A percentile compares a stretch with the other conserved stretches of the same genome.
Evolutionary conservation across 1,139 yeast genomes (phyloP).

Genomic region (Pichia kudriavzevii): DNA sequence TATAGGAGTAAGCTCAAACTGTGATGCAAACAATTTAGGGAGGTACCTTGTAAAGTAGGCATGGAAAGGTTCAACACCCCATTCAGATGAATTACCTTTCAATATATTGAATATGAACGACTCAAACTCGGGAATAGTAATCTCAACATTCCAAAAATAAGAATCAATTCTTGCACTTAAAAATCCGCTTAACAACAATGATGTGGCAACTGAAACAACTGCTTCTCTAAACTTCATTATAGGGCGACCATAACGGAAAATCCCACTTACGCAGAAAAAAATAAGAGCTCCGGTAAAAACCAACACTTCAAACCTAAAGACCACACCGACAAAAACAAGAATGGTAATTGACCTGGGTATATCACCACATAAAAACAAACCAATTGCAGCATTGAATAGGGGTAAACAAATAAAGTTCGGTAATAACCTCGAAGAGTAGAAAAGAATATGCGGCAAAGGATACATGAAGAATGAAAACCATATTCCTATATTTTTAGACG

Average conservation of each 20-base stretch:
- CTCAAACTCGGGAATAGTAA: constrained; percentile 59
- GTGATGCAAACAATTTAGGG: constrained; percentile 33
- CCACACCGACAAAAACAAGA: constrained; percentile 55
- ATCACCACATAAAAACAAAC: constrained; percentile 45
- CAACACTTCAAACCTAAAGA: constrained; percentile 69
- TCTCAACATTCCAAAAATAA: constrained; percentile 54
- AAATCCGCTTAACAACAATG: constrained; percentile 22
- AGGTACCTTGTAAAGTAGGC: constrained; percentile 60
- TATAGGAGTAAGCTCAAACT: constrained; percentile 9
- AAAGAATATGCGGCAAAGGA: constrained; percentile 73
- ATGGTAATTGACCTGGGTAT: constrained; percentile 43
- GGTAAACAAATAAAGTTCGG: constrained; percentile 88
- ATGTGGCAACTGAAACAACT: constrained; percentile 26
- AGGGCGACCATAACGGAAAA: constrained; percentile 7
- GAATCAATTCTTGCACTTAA: constrained; percentile 56
- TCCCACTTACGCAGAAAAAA: constrained; percentile 7
- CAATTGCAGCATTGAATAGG: constrained; percentile 49
- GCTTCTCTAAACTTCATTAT: constrained; percentile 36
- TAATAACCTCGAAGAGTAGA: constrained; percentile 70
- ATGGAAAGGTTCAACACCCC: constrained; percentile 78
- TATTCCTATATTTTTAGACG: constrained; percentile 31
- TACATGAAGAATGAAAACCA: constrained; percentile 56
- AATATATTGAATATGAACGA: constrained; percentile 70
- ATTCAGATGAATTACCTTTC: constrained; percentile 59
- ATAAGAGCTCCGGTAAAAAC: constrained; percentile 43